Base-by-base conservation (phyloP, 345 rosid species). In the Aquilaria sinensis region DNA sequence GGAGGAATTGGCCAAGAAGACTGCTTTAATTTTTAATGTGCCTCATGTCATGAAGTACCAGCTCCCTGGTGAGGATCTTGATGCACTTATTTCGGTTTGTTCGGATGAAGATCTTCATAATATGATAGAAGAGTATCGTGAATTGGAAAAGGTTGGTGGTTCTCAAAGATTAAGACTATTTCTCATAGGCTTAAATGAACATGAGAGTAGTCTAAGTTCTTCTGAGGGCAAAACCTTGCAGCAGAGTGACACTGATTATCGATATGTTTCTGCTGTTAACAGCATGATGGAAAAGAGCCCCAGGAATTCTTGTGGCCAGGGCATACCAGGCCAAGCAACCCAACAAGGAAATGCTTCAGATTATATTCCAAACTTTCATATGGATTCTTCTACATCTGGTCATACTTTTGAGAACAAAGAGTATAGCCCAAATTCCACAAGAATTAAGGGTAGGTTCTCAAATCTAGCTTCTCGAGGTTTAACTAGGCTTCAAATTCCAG, bases 11-110 rank as follows among this genome's bases (percentile, higher is more conserved):
- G 75, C 82, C 65, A 77, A 61, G 72, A 93, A 87, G 74, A 88
- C 92, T 53, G 64, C 69, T 9, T 90, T 73, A 55, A 70, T 93
- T 68, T 84, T 87, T 65, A 82, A 72, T 62, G 88, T 86, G 31
- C 77, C 87, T 11, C 96, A 90, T 67, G 81, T 82, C 8, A 83
- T 93, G 75, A 93, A 80, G 76, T 93, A 90, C 70, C 98, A 93
- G 60, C 94, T 93, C 60, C 98, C 98, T 0, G 93, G 85, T 3
- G 96, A 92, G 82, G 98, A 92, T 76, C 96, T 92, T 10, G 96
- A 92, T 32, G 91, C 98, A 5, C 74, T 92, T 11, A 80, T 89
- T 51, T 92, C 96, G 4, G 91, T 92, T 70, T 83, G 86, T 64
- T 84, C 88, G 0, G 78, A 85, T 64, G 98, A 93, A 75, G 98